phyloP scores from a whole-genome alignment of 192 early-diverging fungal species.

The Mortierella alpina region DNA sequence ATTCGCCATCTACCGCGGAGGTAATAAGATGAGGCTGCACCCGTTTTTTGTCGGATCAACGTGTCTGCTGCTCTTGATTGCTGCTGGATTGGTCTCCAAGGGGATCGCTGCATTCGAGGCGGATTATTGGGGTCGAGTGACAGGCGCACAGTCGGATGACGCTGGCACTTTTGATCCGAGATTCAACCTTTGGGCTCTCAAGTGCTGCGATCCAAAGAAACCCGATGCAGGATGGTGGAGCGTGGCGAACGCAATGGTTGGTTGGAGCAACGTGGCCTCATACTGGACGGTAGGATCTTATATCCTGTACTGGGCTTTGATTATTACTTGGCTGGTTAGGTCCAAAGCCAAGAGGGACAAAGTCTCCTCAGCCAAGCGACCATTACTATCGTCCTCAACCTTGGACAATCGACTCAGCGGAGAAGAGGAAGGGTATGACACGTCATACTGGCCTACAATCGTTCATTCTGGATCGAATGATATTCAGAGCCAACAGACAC shows the following conservation, averaged over 20 bases:
- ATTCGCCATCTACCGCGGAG: conserved; percentile 76
- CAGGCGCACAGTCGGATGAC: conserved; percentile 74
- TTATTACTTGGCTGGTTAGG: conserved; percentile 60
- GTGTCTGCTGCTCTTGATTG: conserved; percentile 78
- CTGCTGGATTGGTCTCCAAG: conserved; percentile 84
- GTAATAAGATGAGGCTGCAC: conserved; percentile 73
- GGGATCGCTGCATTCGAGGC: conserved; percentile 76
- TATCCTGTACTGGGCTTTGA: conserved; percentile 78
- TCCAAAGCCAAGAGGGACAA: conserved; percentile 46
- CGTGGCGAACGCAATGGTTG: conserved; percentile 80
- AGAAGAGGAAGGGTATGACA: background rate
- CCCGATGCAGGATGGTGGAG: conserved; percentile 66
- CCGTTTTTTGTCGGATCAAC: conserved; percentile 85
- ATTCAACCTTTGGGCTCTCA: conserved; percentile 67
- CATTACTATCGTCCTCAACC: conserved; percentile 2
- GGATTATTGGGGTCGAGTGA: conserved; percentile 66
- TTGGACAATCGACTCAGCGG: background rate
- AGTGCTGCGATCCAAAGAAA: conserved; percentile 72
- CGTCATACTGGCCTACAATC: conserved; percentile 7
- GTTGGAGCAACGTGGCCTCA: conserved; percentile 83
- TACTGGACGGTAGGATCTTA: conserved; percentile 79
- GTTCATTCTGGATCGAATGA: background rate
- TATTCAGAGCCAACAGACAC: conserved; percentile 2
- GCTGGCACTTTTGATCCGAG: conserved; percentile 63
- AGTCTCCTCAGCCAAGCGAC: conserved; percentile 2